Conservation (phyloP, 129 eudicot genomes). For the Arctium lappa region DNA sequence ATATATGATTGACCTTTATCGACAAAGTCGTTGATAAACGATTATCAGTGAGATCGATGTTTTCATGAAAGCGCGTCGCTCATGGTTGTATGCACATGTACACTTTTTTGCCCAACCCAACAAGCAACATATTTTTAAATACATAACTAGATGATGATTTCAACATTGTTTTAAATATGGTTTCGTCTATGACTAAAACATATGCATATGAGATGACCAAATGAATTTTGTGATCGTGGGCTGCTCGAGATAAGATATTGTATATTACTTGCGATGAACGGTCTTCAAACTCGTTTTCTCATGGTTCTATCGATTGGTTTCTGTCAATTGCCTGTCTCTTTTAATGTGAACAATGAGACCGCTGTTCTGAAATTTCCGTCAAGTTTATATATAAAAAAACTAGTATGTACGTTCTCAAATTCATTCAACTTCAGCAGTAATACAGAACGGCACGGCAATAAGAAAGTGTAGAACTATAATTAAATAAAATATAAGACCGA, state of each 20-base stretch:
- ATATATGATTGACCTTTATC: conserved; percentile 20
- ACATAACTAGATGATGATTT: conserved; percentile 14
- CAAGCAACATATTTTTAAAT: conserved; percentile 27
- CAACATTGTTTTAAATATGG: conserved; percentile 15
- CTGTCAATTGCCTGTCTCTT: conserved; percentile 23
- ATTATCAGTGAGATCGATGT: conserved; percentile 16
- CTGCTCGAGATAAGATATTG: conserved; percentile 12
- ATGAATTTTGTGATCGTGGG: background rate
- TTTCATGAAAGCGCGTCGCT: conserved; percentile 27
- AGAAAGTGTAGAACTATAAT: background rate
- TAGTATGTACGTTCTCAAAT: background rate
- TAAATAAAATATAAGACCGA: background rate
- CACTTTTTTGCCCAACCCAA: conserved; percentile 14
- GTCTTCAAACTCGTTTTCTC: conserved; percentile 16
- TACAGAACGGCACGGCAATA: background rate
- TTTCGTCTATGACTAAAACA: conserved; percentile 28
- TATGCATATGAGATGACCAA: conserved; percentile 1
- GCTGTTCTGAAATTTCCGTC: conserved; percentile 10
- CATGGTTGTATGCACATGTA: conserved; percentile 10
- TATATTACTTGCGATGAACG: background rate
- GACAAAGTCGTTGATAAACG: conserved; percentile 35
- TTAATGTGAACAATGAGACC: conserved; percentile 31
- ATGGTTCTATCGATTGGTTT: background rate
- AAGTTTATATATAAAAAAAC: conserved; percentile 7
- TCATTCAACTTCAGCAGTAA: background rate